Conservation (phyloP, 306 rosid genomes). For the Dalbergia oliveri region DNA sequence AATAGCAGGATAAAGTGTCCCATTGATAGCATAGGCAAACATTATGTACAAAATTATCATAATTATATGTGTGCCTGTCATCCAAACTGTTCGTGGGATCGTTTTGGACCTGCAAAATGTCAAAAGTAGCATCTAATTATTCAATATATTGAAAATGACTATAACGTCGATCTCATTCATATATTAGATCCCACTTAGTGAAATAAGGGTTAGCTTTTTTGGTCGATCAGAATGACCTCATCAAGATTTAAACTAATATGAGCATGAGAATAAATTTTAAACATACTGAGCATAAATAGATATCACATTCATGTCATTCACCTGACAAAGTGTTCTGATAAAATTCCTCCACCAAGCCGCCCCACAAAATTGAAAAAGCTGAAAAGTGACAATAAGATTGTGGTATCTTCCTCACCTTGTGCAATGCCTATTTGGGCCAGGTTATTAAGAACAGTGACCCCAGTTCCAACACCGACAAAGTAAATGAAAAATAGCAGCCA, state of each 20-base stretch:
- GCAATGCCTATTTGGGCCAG: conserved; percentile 86
- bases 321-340: conserved; percentile 86
- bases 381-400: conserved; percentile 73
- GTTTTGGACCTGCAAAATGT: conserved; percentile 63
- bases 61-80: conserved; percentile 71
- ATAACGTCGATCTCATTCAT: too few relatives aligned
- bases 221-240: not conserved
- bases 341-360: conserved; percentile 88
- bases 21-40: conserved; percentile 68
- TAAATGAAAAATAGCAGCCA: conserved; percentile 80
- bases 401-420: conserved; percentile 74
- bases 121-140: conserved; percentile 16
- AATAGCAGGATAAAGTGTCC: conserved; percentile 69
- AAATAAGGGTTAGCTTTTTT: too few relatives aligned
- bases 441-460: conserved; percentile 82
- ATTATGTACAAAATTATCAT: conserved; percentile 70
- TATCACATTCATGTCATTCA: conserved; percentile 43
- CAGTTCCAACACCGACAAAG: conserved; percentile 88
- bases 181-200: too few relatives aligned
- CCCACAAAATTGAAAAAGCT: conserved; percentile 84
- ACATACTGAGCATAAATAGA: not conserved
- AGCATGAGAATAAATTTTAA: not conserved
- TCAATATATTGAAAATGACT: not conserved
- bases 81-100: conserved; percentile 80
- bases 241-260: conserved; percentile 9